A percentile compares a stretch with the other conserved stretches of the same genome.
Evolutionary conservation across 208 protist species (phyloP).

Genomic region (Endotrypanum monterogeii): DNA sequence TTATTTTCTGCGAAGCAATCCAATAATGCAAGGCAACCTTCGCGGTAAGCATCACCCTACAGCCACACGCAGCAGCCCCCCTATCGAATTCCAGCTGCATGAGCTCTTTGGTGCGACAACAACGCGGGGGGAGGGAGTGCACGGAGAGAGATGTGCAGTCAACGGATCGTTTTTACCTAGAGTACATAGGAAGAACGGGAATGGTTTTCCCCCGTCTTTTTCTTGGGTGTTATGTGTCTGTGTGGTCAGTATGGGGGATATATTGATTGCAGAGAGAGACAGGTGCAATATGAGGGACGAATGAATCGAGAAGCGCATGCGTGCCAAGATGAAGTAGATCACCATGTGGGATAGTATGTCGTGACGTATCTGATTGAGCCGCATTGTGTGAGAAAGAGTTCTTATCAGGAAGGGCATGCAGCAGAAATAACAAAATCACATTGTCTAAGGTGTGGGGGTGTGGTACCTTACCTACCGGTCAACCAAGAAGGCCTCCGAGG

Average conservation of each 20-base stretch:
- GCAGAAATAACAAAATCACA: not conserved
- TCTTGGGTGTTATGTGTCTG: not conserved
- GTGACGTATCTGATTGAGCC: not conserved
- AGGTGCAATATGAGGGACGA: not conserved
- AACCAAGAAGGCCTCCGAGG: not conserved
- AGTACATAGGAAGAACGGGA: too few species aligned
- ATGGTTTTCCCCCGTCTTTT: too few species aligned
- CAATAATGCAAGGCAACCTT: constrained; percentile 41
- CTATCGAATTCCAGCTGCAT: not conserved
- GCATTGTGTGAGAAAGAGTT: not conserved
- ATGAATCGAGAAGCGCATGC: not conserved
- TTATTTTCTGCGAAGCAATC: constrained; percentile 71
- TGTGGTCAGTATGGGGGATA: not conserved
- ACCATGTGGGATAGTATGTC: not conserved
- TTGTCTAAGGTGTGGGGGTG: not conserved
- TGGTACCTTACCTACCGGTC: not conserved
- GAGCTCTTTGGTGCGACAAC: not conserved
- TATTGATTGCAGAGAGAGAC: not conserved
- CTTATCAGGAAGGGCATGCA: not conserved
- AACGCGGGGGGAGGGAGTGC: not conserved
- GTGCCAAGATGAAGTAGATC: not conserved
- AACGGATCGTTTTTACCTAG: too few species aligned
- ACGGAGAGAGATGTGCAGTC: too few species aligned
- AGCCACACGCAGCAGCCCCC: not conserved
- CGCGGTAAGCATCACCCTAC: constrained; percentile 58